phyloP scores from a whole-genome alignment of 768 basidiomycete species.

The Termitomyces sp. region DNA sequence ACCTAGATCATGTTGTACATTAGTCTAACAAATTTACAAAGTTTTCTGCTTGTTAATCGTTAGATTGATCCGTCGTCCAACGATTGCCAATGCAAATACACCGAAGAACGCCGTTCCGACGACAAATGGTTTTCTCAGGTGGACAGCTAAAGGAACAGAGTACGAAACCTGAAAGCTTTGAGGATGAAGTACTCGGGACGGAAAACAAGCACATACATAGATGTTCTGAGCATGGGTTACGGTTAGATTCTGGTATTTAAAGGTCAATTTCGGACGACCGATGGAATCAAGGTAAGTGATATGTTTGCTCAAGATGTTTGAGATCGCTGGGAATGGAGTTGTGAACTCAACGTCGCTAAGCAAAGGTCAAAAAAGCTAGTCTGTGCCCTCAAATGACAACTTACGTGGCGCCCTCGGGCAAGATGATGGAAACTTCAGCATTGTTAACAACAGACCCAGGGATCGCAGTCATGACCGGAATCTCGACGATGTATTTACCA shows the following conservation, averaged over 20 bases:
- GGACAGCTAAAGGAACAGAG: slow-evolving; percentile 72
- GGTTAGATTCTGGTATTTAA: slow-evolving; percentile 71
- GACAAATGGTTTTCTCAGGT: slow-evolving; percentile 80
- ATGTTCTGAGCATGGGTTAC: slow-evolving; percentile 76
- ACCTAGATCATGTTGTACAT: slow-evolving; percentile 7
- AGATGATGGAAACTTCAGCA: slow-evolving; percentile 70
- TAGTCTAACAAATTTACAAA: slow-evolving; percentile 16
- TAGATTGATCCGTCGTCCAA: slow-evolving; percentile 41
- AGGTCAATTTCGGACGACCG: slow-evolving; percentile 75
- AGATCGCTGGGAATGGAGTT: slow-evolving; percentile 73
- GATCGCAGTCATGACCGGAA: slow-evolving; percentile 83
- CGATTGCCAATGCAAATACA: slow-evolving; percentile 50
- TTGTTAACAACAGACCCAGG: slow-evolving; percentile 78
- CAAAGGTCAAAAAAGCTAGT: slow-evolving; percentile 1
- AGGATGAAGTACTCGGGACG: neutral
- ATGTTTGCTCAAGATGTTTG: slow-evolving; percentile 58
- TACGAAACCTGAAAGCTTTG: slow-evolving; percentile 67
- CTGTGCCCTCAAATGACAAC: slow-evolving; percentile 23
- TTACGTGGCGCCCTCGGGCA: slow-evolving; percentile 96
- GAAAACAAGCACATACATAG: slow-evolving; percentile 53
- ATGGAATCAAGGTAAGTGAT: slow-evolving; percentile 88
- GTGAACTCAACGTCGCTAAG: slow-evolving; percentile 70
- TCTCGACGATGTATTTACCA: slow-evolving; percentile 65
- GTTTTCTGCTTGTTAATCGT: slow-evolving; percentile 41
- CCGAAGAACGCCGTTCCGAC: slow-evolving; percentile 68